phyloP scores from a whole-genome alignment of 495 filamentous ascomycete species.

The Aspergillus baeticus region DNA sequence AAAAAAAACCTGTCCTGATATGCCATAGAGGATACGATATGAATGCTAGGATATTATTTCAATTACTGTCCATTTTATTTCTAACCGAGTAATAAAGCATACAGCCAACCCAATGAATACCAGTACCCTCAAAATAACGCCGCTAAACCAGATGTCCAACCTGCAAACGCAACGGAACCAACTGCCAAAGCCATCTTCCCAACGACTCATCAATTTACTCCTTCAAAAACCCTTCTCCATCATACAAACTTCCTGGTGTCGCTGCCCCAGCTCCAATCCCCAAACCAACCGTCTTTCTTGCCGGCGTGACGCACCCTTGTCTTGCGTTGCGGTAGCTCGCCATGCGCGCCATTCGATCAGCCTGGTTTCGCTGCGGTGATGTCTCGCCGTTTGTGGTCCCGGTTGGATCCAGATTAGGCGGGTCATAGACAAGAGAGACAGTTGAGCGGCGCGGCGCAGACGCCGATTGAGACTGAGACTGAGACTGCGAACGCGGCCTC shows the following conservation, averaged over 20 bases:
- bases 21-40: not conserved
- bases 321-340: constrained; percentile 18
- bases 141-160: not conserved
- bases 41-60: not conserved
- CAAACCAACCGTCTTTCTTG: constrained; percentile 32
- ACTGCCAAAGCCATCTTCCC: not conserved
- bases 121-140: not conserved
- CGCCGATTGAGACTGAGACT: too few relatives aligned
- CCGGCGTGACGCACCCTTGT: constrained; percentile 31
- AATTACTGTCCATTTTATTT: not conserved
- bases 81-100: not conserved
- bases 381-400: constrained; percentile 8
- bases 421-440: constrained; percentile 14
- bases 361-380: constrained; percentile 9
- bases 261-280: constrained; percentile 32
- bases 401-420: constrained; percentile 16
- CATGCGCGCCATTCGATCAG: constrained; percentile 17
- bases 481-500: not conserved
- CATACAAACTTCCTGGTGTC: constrained; percentile 49
- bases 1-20: not conserved
- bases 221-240: constrained; percentile 48
- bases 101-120: not conserved
- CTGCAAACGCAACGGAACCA: not conserved
- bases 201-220: constrained; percentile 26
- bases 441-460: constrained; percentile 9